Percentiles rank a stretch among this genome's conserved stretches.
Conservation (phyloP, 331 rosid genomes). For the Malus hybrid region DNA sequence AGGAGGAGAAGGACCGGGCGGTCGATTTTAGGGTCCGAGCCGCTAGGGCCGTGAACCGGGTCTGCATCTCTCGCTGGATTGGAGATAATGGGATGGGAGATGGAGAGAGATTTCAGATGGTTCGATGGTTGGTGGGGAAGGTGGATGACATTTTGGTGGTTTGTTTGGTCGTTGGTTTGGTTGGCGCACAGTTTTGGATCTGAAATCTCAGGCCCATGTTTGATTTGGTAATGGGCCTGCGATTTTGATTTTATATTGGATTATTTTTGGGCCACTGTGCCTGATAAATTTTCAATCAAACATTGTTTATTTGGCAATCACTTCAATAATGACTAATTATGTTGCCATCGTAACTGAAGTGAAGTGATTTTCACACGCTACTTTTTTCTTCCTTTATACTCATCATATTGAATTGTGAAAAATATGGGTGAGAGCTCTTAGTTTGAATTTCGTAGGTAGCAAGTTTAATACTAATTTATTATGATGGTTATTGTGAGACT, state of each 20-base stretch:
- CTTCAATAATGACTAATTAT: not conserved
- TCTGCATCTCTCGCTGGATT: conserved; percentile 7
- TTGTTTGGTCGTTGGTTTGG: conserved; percentile 8
- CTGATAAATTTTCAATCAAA: not conserved
- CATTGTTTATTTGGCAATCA: not conserved
- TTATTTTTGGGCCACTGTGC: not conserved
- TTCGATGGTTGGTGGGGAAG: conserved; percentile 11
- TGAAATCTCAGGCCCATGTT: not conserved
- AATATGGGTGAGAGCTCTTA: too few relatives aligned
- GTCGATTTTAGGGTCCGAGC: not conserved
- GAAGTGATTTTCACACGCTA: too few relatives aligned
- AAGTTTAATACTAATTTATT: too few relatives aligned
- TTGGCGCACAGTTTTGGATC: conserved; percentile 16
- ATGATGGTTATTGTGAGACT: too few relatives aligned
- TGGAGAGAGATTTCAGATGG: not conserved
- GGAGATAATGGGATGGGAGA: conserved; percentile 12
- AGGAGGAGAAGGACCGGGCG: not conserved
- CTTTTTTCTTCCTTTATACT: too few relatives aligned
- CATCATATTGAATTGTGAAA: too few relatives aligned
- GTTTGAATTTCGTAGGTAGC: too few relatives aligned
- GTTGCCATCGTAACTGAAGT: too few relatives aligned
- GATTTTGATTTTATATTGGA: not conserved
- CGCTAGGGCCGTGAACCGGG: conserved; percentile 10
- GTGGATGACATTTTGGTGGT: conserved; percentile 7
- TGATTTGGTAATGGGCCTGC: not conserved